Base-by-base conservation (phyloP, 1,139 yeast genomes). In the Scheffersomyces segobiensis region DNA sequence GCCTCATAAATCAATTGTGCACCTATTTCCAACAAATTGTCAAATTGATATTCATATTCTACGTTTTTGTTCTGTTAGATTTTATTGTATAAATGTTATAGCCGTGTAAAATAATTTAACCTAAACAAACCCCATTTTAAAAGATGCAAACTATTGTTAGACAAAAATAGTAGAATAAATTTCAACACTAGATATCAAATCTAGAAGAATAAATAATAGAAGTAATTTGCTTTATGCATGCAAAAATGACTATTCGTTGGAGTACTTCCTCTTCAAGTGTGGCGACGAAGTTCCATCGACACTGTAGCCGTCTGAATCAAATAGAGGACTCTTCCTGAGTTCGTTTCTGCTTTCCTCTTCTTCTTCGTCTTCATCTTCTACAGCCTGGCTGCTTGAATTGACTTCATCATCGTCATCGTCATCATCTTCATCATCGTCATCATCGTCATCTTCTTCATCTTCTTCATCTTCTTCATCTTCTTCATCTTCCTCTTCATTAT, bases 281-380 rank as follows among this genome's bases (percentile, higher is more conserved):
- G 80, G 79, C 1, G 79, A 76, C 5, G 78, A 73, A 7, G 75
- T 67, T 3, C 76, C 75, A 60, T 73, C 77, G 14, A 66, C 56
- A 56, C 75, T 71, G 56, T 67, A 67, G 3, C 79, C 79, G 20
- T 65, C 60, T 4, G 63, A 53, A 56, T 75, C 67, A 58, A 68
- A 75, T 10, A 10, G 42, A 3, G 42, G 42, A 14, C 42, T 32
- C 42, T 32, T 32, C 50, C 65, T 67, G 52, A 22, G 53, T 8
- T 17, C 50, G 50, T 20, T 21, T 51, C 18, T 42, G 52, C 26
- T 46, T 19, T 32, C 24, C n/a, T 50, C 54, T 21, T 20, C 21
- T 5, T 48, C 22, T 12, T 55, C 55, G 32, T 57, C 56, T 47
- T 57, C 57, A 19, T 57, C 63, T 21, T 56, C 60, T 4, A 48